Base-by-base conservation (phyloP, 179 eudicot species). In the Camellia oleifera region DNA sequence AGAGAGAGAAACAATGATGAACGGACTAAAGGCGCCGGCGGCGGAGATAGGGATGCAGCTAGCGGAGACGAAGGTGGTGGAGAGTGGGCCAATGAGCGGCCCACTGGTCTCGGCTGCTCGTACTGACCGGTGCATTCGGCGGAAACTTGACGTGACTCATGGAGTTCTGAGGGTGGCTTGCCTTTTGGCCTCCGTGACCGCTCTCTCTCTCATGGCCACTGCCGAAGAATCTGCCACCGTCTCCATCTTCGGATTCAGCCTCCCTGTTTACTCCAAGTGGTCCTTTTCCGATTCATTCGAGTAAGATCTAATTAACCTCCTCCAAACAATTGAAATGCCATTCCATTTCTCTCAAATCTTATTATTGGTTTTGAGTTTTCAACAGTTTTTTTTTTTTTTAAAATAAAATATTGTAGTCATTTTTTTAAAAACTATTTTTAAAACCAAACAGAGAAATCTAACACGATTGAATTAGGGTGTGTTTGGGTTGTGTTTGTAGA, bases 201-300 rank as follows among this genome's bases (percentile, higher is more conserved):
- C 80, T 0, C 65, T 91, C 10, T 81, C 87, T 63, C 77, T 92
- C 4, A 94, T 94, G 98, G 87, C 85, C 0, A 88, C 97, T 8
- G 92, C 97, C 2, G 79, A 92, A 65, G 86, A 92, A 79, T 76
- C 85, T 3, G 87, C 91, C 5, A 88, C 83, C 46, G 73, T 94
- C 4, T 84, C 90, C 45, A 53, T 94, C 20, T 92, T 88, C 67
- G 98, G 98, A 17, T 90, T 92, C 83, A 87, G 82, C 81, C 79
- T 94, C n/a, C 98, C 97, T 54, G 77, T 94, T 40, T 87, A 84
- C 70, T 89, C 98, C 68, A 92, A 89, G 78, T 94, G 98, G 98
- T 92, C 98, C 70, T 91, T 79, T 77, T 80, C 97, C 14, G 87
- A 87, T 56, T 92, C 98, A 2, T 92, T 92, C 69, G 90, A 85